These are phyloP conservation scores for Zizania palustris DNA, from an alignment of 202 grass and related monocot genomes.

Conservation along the genomic window DNA sequence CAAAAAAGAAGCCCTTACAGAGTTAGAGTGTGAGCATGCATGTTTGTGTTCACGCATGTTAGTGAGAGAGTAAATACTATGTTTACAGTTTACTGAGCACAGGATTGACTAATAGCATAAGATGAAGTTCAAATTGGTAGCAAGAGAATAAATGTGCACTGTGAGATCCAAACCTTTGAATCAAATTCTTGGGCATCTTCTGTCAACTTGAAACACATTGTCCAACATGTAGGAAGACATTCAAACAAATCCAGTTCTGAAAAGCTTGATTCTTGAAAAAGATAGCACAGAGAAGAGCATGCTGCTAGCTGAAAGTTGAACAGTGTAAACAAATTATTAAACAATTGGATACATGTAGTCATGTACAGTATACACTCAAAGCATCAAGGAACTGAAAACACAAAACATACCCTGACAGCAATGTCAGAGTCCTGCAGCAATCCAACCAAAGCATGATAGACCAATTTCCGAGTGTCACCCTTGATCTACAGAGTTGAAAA, in stretches of 20 bases:
- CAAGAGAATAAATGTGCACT: constrained; percentile 29
- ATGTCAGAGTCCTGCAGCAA: constrained; percentile 88
- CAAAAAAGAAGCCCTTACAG: constrained; percentile 25
- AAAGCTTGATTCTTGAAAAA: constrained; percentile 97
- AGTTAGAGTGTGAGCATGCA: background rate
- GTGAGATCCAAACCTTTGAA: constrained; percentile 77
- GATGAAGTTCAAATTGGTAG: constrained; percentile 21
- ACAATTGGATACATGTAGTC: constrained; percentile 29
- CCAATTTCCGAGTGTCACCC: constrained; percentile 83
- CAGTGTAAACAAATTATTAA: constrained; percentile 33
- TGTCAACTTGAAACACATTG: constrained; percentile 94
- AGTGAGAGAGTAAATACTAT: background rate
- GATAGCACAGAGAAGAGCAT: constrained; percentile 92
- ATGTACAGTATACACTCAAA: constrained; percentile 26
- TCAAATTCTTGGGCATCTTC: constrained; percentile 98
- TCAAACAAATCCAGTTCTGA: constrained; percentile 90
- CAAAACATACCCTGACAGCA: constrained; percentile 76
- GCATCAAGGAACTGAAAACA: constrained; percentile 29
- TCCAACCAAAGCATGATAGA: constrained; percentile 86
- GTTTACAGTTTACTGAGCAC: constrained; percentile 12
- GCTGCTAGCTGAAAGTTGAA: constrained; percentile 85
- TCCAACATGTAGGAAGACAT: constrained; percentile 91
- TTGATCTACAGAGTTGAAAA: constrained; percentile 73
- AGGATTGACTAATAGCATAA: constrained; percentile 25
- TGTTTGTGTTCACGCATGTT: background rate